Evolutionary conservation across 2,329 filamentous ascomycete genomes (phyloP), one percentile per base, ranked within the genome.

Genomic region (Fusarium liriodendri): DNA sequence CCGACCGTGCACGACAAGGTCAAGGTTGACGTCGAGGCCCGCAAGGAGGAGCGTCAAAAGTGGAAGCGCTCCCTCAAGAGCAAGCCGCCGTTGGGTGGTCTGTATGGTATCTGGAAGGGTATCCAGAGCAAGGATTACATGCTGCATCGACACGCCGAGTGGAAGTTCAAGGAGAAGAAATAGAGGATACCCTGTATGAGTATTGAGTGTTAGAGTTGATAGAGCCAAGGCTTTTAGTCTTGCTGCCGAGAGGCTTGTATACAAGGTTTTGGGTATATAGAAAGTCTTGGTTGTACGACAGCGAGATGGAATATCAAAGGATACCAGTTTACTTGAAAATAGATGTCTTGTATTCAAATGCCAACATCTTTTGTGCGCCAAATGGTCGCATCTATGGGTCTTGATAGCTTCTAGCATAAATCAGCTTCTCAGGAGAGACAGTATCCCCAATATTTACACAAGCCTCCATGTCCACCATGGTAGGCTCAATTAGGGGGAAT

Each of bases 1-100:
- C 92, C 92, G 29, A 90, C 84, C 54, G 91, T 94, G 6, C 93
- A 91, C 82, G 90, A 94, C 77, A 95, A 95, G 83, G 90, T 93
- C 50, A 87, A 86, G 72, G 89, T 92, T 38, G 86, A 87, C 72
- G 83, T 87, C 27, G 84, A 85, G 62, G 81, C 84, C 4, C 84
- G 86, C 68, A 80, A 84, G 58, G 79, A 80, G 60, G 82, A 82
- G 71, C 79, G 82, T 67, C 80, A 76, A 69, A 65, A 73, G 69
- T 83, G 84, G 81, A 82, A 81, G 73, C 81, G 85, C 64, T 83
- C 83, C 63, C 71, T 87, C 52, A 88, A 86, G 80, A 83, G 83
- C 16, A 82, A 82, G 65, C 87, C 87, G 85, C 90, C 90, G 0
- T 76, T 92, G 18, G 88, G 87, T 1, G 90, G 90, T 0, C 77